These are phyloP conservation scores for Ceratobasidium sp. DNA, from an alignment of 1,284 basidiomycete species.

Conservation along the genomic window DNA sequence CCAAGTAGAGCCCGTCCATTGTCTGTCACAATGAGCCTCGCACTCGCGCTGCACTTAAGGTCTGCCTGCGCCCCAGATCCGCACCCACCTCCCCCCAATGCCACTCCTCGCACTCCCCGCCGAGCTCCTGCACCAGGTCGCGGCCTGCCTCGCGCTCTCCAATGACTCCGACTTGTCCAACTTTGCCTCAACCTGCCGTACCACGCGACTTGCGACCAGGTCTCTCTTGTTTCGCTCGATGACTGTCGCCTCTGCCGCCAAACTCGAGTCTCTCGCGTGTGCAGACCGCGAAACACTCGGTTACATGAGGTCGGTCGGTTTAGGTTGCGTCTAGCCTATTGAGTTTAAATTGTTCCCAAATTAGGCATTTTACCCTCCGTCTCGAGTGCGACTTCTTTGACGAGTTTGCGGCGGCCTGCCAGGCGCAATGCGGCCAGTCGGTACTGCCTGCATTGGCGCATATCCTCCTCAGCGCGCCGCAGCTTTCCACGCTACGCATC, in stretches of 20 bases:
- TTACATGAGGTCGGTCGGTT: conserved; percentile 25
- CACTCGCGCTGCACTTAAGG: conserved; percentile 13
- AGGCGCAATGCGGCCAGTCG: background rate
- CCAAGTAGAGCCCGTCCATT: conserved; percentile 8
- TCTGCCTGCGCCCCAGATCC: background rate
- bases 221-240: conserved; percentile 35
- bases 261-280: conserved; percentile 28
- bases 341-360: background rate
- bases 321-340: background rate
- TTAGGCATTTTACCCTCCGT: conserved; percentile 37
- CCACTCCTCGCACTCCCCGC: conserved; percentile 16
- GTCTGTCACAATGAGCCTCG: conserved; percentile 8
- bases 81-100: conserved; percentile 12
- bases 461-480: conserved; percentile 36
- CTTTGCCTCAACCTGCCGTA: conserved; percentile 20
- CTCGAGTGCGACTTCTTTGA: conserved; percentile 37
- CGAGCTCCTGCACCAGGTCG: conserved; percentile 40
- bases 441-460: conserved; percentile 21
- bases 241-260: conserved; percentile 21
- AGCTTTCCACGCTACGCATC: conserved; percentile 10
- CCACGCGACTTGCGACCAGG: conserved; percentile 4
- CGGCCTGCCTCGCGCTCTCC: background rate
- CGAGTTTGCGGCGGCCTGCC: conserved; percentile 25
- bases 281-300: conserved; percentile 13
- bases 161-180: conserved; percentile 6